Percentiles rank a stretch among this genome's conserved stretches.
These are phyloP conservation scores for Trichoderma parareesei DNA, from an alignment of 495 filamentous ascomycete genomes.

Conservation along the genomic window DNA sequence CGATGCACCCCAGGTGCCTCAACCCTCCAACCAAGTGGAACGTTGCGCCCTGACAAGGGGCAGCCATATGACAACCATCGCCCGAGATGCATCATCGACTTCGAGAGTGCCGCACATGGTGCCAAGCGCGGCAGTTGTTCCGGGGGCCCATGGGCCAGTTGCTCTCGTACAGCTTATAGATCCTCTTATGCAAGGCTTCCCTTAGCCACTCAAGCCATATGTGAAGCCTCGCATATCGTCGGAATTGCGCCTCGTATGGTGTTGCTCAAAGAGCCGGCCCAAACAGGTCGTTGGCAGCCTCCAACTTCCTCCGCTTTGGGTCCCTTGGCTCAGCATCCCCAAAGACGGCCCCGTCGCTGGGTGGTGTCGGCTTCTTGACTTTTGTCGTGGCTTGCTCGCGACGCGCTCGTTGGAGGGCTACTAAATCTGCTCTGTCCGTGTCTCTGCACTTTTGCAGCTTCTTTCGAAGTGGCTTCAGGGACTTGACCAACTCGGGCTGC, in stretches of 20 bases:
- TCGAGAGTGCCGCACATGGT: no score
- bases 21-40: no score
- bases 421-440: slow-evolving; percentile 55
- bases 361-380: slow-evolving; percentile 30
- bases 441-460: slow-evolving; percentile 76
- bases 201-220: no score
- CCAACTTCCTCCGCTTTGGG: slow-evolving; percentile 53
- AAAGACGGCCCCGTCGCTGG: slow-evolving; percentile 37
- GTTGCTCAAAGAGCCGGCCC: slow-evolving; percentile 35
- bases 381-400: slow-evolving; percentile 36
- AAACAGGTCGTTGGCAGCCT: slow-evolving; percentile 48
- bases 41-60: no score
- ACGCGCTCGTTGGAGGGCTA: slow-evolving; percentile 45
- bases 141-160: no score
- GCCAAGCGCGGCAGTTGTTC: no score
- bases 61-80: no score
- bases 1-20: no score
- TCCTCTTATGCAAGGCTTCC: no score
- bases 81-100: no score
- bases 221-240: not conserved
- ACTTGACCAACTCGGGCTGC: slow-evolving; percentile 18
- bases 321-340: slow-evolving; percentile 26
- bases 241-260: not conserved
- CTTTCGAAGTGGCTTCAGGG: slow-evolving; percentile 50
- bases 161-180: no score